Base-by-base conservation (phyloP, 73 alveolate species). In the Paramecium tetraurelia region DNA sequence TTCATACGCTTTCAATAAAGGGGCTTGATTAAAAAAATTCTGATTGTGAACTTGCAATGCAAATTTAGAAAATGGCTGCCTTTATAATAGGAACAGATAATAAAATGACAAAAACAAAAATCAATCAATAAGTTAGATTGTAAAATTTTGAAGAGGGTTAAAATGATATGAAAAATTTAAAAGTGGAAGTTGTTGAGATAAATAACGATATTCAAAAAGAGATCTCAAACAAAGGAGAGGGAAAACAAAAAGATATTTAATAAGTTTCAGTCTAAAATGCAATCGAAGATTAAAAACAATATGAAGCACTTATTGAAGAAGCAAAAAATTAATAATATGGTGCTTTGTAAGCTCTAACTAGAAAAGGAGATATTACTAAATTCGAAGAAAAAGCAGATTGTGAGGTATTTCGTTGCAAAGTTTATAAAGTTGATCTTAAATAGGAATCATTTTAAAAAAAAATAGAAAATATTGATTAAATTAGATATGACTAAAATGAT, bases 61-160 rank as follows among this genome's bases (percentile, higher is more conserved):
- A 75, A 38, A 38, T 41, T 38, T 38, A 29, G 14, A 38, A 3
- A 41, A 35, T 75, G 29, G 36, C 36, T 16, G 87, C 38, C 9
- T 38, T 29, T 20, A 21, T 75, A 0, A 38, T 35, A 75, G 58
- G 97, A 92, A 21, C 80, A 92, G 20, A 29, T 59, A 72, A 71
- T 89, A 48, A 95, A 93, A 48, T 20, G 35, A 38, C 59, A 85
- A 69, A 68, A 92, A 71, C 87, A 59, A 93, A 86, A 85, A 53
- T 94, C 89, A 95, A 86, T 84, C 35, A 85, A 89, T 21, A 86
- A 76, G 59, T 93, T 89, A 11, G 93, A 92, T 75, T 77, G 70
- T 50, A 94, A 94, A 59, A 72, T 94, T 36, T 94, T 94, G 86
- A 92, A 27, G 22, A 1, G 11, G 48, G 50, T 63, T 31, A 31